Conservation (phyloP, 2,329 filamentous ascomycete genomes). For the Endoconidiophora laricicola region DNA sequence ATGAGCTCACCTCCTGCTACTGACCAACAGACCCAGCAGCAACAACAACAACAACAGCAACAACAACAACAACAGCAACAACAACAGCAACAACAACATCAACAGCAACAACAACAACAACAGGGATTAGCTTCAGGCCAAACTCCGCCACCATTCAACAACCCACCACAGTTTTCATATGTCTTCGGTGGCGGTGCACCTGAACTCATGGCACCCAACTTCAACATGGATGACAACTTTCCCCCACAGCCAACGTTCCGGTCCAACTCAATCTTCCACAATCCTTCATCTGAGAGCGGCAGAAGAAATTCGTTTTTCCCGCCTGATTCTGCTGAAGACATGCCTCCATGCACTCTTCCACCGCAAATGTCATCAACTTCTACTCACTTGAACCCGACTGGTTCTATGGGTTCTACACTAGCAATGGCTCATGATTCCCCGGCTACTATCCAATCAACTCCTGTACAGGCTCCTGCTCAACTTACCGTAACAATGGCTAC, state of each 20-base stretch:
- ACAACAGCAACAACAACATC: constrained; percentile 2
- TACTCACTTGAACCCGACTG: constrained; percentile 12
- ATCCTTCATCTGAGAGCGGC: constrained; percentile 38
- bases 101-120: constrained; percentile 3
- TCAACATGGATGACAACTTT: constrained; percentile 9
- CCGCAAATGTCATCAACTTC: constrained; percentile 6
- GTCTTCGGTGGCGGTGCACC: constrained; percentile 9
- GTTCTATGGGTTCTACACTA: constrained; percentile 6
- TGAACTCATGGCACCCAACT: constrained; percentile 2
- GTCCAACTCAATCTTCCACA: constrained; percentile 50
- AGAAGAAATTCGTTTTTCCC: constrained; percentile 48
- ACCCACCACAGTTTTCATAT: constrained; percentile 8
- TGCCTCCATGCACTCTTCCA: constrained; percentile 9
- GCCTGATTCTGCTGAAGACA: constrained; percentile 28
- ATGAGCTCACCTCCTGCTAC: constrained; percentile 30
- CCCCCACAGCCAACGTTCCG: constrained; percentile 37
- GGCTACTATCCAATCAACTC: constrained; percentile 3
- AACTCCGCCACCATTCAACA: background rate
- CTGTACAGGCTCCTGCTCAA: constrained; percentile 15
- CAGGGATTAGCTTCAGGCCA: background rate
- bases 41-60: constrained; percentile 13
- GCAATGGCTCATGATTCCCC: constrained; percentile 7
- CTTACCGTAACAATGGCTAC: constrained; percentile 17
- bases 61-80: constrained; percentile 6
- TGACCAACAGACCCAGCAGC: constrained; percentile 19